Percentiles rank a stretch among this genome's conserved stretches.
Evolutionary conservation across 768 basidiomycete genomes (phyloP).

Genomic region (Tricholoma sp.): DNA sequence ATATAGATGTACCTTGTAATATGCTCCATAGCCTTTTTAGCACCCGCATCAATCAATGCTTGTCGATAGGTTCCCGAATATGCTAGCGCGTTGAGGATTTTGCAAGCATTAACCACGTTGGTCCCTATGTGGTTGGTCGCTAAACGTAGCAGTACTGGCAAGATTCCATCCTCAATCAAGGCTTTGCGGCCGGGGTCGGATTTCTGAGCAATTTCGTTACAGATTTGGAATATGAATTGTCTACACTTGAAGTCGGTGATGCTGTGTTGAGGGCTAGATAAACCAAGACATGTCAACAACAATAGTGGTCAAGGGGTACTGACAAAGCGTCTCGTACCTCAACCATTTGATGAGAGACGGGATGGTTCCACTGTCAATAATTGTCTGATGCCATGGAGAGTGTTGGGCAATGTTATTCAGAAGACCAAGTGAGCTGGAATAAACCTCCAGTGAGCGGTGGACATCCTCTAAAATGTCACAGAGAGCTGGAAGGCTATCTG

Average conservation of each 20-base stretch:
- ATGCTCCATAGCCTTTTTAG: slow-evolving; percentile 6
- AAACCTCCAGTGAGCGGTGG: slow-evolving; percentile 8
- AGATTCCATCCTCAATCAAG: slow-evolving; percentile 10
- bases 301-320: background rate
- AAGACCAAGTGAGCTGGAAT: slow-evolving; percentile 8
- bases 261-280: slow-evolving; percentile 12
- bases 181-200: slow-evolving; percentile 15
- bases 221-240: slow-evolving; percentile 8
- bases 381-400: slow-evolving; percentile 6
- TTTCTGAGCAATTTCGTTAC: slow-evolving; percentile 10
- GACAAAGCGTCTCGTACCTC: slow-evolving; percentile 4
- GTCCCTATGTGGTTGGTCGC: slow-evolving; percentile 1
- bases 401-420: slow-evolving; percentile 6
- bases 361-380: slow-evolving; percentile 11
- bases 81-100: slow-evolving; percentile 10
- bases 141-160: slow-evolving; percentile 9
- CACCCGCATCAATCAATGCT: slow-evolving; percentile 8
- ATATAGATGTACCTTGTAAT: slow-evolving; percentile 11
- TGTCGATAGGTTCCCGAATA: slow-evolving; percentile 9
- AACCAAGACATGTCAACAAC: background rate
- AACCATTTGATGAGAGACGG: slow-evolving; percentile 12
- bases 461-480: slow-evolving; percentile 12
- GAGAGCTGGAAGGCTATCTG: slow-evolving; percentile 12
- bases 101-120: slow-evolving; percentile 13
- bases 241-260: slow-evolving; percentile 7